phyloP scores from a whole-genome alignment of 2,329 filamentous ascomycete species.

The Claviceps capensis region DNA sequence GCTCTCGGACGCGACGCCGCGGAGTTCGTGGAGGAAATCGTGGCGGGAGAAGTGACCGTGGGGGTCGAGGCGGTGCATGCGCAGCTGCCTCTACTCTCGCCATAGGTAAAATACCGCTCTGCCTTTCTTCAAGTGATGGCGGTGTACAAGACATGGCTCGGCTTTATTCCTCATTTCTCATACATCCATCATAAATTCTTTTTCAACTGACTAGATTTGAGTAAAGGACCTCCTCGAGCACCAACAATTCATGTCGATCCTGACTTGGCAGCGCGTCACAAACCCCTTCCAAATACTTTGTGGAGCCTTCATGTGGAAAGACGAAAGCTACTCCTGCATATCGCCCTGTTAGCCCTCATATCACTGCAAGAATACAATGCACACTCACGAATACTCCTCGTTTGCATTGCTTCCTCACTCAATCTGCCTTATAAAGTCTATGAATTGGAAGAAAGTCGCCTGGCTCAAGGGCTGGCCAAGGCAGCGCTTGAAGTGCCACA shows the following conservation, averaged over 20 bases:
- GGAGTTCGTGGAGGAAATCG: constrained; percentile 6
- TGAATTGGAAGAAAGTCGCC: constrained; percentile 57
- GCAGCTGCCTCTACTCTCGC: constrained; percentile 17
- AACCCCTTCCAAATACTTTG: constrained; percentile 47
- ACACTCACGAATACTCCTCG: constrained; percentile 57
- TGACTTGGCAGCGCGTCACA: constrained; percentile 36
- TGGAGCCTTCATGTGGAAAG: constrained; percentile 45
- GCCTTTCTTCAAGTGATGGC: neutral
- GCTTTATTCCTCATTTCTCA: neutral
- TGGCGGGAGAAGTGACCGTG: constrained; percentile 16
- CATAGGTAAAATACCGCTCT: constrained; percentile 19
- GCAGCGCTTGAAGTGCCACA: constrained; percentile 42
- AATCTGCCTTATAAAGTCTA: constrained; percentile 51
- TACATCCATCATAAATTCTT: neutral
- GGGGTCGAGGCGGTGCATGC: constrained; percentile 17
- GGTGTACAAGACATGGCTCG: neutral
- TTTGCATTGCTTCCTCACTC: constrained; percentile 57
- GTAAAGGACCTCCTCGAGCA: constrained; percentile 24
- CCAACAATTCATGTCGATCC: constrained; percentile 31
- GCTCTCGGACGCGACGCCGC: constrained; percentile 22
- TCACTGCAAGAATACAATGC: constrained; percentile 67
- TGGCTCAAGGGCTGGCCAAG: constrained; percentile 61
- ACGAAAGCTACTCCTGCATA: constrained; percentile 55
- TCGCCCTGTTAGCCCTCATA: constrained; percentile 56
- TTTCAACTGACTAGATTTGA: constrained; percentile 1